Conservation (phyloP, 164 flowering plant genomes). For the Vitis riparia region DNA sequence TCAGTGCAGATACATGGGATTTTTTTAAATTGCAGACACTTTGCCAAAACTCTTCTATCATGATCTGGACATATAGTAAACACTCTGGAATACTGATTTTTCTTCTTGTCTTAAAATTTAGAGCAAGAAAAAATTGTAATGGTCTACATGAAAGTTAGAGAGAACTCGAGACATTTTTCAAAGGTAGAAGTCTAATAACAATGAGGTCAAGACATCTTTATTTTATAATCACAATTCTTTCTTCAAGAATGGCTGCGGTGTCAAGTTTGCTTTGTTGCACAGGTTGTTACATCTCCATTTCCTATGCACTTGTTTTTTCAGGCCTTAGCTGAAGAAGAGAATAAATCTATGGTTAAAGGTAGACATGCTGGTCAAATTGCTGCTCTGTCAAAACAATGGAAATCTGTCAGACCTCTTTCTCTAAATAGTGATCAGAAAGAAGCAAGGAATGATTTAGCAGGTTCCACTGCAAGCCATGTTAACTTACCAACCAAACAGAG, state of each 20-base stretch:
- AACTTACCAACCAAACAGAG: slow-evolving; percentile 49
- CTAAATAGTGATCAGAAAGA: slow-evolving; percentile 39
- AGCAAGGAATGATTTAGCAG: slow-evolving; percentile 36
- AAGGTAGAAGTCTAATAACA: no score
- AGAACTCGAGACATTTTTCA: no score
- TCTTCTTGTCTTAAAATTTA: no score
- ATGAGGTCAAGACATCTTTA: not conserved
- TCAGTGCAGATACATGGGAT: no score
- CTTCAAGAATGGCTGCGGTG: not conserved
- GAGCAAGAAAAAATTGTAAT: no score
- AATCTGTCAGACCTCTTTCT: slow-evolving; percentile 35
- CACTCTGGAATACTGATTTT: no score
- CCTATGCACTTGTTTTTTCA: slow-evolving; percentile 11
- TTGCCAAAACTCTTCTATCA: no score
- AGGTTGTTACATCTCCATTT: not conserved
- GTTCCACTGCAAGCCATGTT: slow-evolving; percentile 38
- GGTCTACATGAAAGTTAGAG: no score
- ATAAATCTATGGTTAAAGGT: slow-evolving; percentile 32
- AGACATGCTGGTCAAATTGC: slow-evolving; percentile 39
- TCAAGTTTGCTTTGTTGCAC: not conserved
- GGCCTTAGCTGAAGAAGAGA: slow-evolving; percentile 44
- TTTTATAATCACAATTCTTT: not conserved
- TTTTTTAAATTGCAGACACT: no score
- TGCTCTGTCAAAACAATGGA: slow-evolving; percentile 38
- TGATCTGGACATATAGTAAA: no score